A percentile compares a stretch with the other conserved stretches of the same genome.
These are phyloP conservation scores for Onygenales sp. DNA, from an alignment of 2,329 filamentous ascomycete genomes.

Conservation along the genomic window DNA sequence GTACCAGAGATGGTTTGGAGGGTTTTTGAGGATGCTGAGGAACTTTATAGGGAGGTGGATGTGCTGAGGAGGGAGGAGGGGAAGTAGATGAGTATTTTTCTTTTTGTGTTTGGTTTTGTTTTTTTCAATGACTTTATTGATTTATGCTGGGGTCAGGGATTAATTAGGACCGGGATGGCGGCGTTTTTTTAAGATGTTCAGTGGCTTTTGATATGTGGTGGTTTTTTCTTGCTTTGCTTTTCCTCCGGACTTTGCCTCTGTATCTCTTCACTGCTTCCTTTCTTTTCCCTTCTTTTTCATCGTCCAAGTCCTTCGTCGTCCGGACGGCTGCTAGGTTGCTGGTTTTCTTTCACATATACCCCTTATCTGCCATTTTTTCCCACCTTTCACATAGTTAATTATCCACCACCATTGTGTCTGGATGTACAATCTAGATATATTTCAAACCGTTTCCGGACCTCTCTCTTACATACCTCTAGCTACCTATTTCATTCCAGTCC, in stretches of 20 bases:
- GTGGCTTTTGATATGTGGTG: neutral
- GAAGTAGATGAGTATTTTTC: neutral
- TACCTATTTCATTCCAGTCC: too few relatives aligned
- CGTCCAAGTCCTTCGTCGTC: too few relatives aligned
- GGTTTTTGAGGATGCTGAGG: slow-evolving; percentile 68
- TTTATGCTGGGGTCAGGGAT: neutral
- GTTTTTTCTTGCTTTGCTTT: neutral
- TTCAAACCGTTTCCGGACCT: too few relatives aligned
- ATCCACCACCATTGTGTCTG: too few relatives aligned
- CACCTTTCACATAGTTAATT: neutral
- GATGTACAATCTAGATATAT: too few relatives aligned
- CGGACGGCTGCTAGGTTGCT: neutral
- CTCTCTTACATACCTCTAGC: too few relatives aligned
- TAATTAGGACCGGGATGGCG: neutral
- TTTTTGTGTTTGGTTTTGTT: neutral
- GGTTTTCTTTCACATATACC: neutral
- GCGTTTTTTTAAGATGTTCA: neutral
- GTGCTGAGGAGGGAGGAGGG: slow-evolving; percentile 16
- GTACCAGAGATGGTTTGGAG: slow-evolving; percentile 65
- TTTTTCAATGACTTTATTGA: neutral
- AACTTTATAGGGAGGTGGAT: slow-evolving; percentile 39
- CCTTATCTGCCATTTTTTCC: neutral
- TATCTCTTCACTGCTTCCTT: neutral
- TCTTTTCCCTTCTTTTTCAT: slow-evolving; percentile 1
- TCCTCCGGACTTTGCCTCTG: neutral